phyloP scores from a whole-genome alignment of 306 rosid species.

The Myrica gale region DNA sequence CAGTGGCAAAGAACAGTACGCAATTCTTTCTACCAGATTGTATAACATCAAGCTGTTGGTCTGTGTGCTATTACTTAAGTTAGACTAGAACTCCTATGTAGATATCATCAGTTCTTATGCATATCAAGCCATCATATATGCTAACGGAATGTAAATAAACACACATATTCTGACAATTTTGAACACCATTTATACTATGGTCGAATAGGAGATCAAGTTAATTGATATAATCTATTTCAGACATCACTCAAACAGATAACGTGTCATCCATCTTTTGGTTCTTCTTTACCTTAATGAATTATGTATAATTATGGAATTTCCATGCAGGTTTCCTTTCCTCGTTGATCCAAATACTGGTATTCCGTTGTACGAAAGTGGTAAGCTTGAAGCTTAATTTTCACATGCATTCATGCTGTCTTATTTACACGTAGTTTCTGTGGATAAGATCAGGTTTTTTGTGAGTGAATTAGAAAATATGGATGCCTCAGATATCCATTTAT shows the following conservation, averaged over 20 bases:
- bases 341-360: constrained; percentile 59
- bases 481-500: too few species aligned
- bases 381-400: constrained; percentile 27
- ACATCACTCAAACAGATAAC: neutral
- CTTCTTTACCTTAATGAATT: constrained; percentile 11
- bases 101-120: neutral
- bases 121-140: neutral
- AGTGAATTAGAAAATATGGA: neutral
- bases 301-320: constrained; percentile 11
- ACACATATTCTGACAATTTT: neutral
- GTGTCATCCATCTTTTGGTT: neutral
- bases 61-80: neutral
- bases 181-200: neutral
- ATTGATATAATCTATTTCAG: neutral
- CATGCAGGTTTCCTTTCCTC: constrained; percentile 89
- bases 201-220: neutral
- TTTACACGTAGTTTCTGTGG: neutral
- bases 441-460: neutral
- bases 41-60: constrained; percentile 18
- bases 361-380: constrained; percentile 87
- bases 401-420: neutral
- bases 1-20: constrained; percentile 93
- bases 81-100: neutral
- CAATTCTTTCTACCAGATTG: constrained; percentile 29
- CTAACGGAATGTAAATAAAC: neutral